Evolutionary conservation across 192 early-diverging fungal species (phyloP), one percentile per base, ranked within the genome.

Genomic region (Entomortierella beljakovae): DNA sequence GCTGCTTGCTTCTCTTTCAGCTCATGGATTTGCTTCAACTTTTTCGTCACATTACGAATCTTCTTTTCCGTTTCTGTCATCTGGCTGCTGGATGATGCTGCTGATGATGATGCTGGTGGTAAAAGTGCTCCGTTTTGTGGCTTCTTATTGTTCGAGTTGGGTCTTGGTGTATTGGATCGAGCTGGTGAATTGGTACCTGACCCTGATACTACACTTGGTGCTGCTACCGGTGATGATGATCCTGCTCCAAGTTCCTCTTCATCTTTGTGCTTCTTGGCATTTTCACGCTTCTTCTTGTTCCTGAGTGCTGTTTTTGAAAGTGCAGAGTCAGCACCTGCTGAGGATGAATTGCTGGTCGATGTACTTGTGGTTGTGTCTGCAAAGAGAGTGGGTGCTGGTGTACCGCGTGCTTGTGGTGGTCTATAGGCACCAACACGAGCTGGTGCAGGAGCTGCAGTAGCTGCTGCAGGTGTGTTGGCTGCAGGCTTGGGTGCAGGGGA

Each of bases 11-110:
- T 92, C 43, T 90, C 88, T 71, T 93, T 95, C 46, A 99, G 86
- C 49, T 93, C 93, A 37, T 84, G 84, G 80, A 99, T 98, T 82
- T 95, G 93, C 68, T 91, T 90, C 53, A 98, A 74, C 82, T 98
- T 99, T 85, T 98, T 99, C 57, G 93, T 91, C 22, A 98, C 79
- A 33, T 85, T 88, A 52, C 95, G 91, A 64, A 96, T 85, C 79
- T 92, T 93, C 87, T 98, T 99, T 57, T 96, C 90, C 20, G 87
- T 85, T 56, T 96, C 96, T 8, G 90, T 70, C 68, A 85, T 80
- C 31, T 70, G 54, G 42, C 71, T 80, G 69, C 59, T 68, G 22
- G 70, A 52, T 48, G 57, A 75, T 57, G 23, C 46, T 56, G 59
- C 62, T 46, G 57, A 62, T 56, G 59, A 58, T 46, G 57, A 62